Evolutionary conservation across 768 basidiomycete species (phyloP), one percentile per base, ranked within the genome.

Genomic region (Termitomyces sp.): DNA sequence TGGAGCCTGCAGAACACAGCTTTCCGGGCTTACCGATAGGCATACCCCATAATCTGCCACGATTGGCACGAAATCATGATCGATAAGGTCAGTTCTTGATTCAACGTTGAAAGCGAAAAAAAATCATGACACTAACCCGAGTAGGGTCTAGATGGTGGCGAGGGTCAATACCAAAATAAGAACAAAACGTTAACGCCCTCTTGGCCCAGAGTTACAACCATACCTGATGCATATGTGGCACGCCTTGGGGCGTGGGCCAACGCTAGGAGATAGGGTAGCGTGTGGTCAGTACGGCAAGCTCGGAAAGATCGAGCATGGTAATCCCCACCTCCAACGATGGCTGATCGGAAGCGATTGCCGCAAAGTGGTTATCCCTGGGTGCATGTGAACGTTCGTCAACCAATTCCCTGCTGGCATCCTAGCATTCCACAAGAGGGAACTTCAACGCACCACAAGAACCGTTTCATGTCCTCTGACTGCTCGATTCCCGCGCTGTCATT

Each of bases 291-390:
- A 19, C 2, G 19, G 7, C n/a, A 40, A 14, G n/a, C 41, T 46
- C 50, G 41, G 41, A 57, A 50, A 48, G 25, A n/a, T 16, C 3
- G 25, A 37, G 9, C 35, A 19, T 17, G 16, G 35, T 12, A 14
- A 17, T 5, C 56, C 69, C 32, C 42, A 84, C 84, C 80, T 88
- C 86, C 46, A 89, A 66, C 4, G 83, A 69, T 17, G 86, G 86
- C 58, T 85, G 82, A 71, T 88, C 86, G 34, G 85, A 85, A 10
- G 85, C 86, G 29, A 86, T 65, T 5, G 86, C 85, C 0, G 86
- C 81, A 65, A 89, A 89, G 65, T 88, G 87, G 66, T 87, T 87
- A 68, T 89, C 77, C 86, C 86, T 86, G 58, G 43, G 45, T n/a
- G 9, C 27, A 21, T 42, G 41, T 47, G 47, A 57, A 21, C 34